phyloP scores from a whole-genome alignment of 2,329 filamentous ascomycete genomes.

The Dactylellina leptospora region DNA sequence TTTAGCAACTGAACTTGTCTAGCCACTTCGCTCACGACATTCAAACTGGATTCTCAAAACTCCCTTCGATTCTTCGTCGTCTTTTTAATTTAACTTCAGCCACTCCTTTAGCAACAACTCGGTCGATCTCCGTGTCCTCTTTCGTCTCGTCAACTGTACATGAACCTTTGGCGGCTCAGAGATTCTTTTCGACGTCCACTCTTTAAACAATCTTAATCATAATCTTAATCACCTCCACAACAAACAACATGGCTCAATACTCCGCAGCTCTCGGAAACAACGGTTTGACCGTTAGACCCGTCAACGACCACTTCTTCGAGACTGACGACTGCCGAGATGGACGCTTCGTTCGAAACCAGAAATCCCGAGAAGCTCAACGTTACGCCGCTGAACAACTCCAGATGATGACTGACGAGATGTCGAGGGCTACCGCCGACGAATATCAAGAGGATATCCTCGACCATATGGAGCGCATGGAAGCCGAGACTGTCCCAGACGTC shows the following conservation, averaged over 20 bases:
- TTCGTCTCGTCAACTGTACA: constrained; percentile 5
- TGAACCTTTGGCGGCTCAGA: constrained; percentile 13
- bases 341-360: constrained; percentile 25
- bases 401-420: constrained; percentile 87
- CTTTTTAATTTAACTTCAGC: constrained; percentile 50
- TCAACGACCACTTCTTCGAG: constrained; percentile 51
- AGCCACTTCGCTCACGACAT: constrained; percentile 14
- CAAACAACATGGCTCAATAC: constrained; percentile 59
- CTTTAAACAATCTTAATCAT: constrained; percentile 58
- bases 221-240: constrained; percentile 61
- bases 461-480: constrained; percentile 96
- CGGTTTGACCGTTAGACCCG: constrained; percentile 36
- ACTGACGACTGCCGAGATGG: constrained; percentile 23
- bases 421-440: constrained; percentile 82
- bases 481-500: constrained; percentile 90
- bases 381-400: constrained; percentile 77
- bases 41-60: constrained; percentile 37
- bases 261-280: constrained; percentile 45
- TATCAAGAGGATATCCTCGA: constrained; percentile 93
- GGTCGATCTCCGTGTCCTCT: constrained; percentile 33
- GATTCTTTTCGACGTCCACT: constrained; percentile 59
- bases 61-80: constrained; percentile 12
- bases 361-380: constrained; percentile 40
- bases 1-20: constrained; percentile 20
- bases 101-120: constrained; percentile 38